Evolutionary conservation across 257 asterid genomes (phyloP), one percentile per base, ranked within the genome.

Genomic region (Echites panduratus): DNA sequence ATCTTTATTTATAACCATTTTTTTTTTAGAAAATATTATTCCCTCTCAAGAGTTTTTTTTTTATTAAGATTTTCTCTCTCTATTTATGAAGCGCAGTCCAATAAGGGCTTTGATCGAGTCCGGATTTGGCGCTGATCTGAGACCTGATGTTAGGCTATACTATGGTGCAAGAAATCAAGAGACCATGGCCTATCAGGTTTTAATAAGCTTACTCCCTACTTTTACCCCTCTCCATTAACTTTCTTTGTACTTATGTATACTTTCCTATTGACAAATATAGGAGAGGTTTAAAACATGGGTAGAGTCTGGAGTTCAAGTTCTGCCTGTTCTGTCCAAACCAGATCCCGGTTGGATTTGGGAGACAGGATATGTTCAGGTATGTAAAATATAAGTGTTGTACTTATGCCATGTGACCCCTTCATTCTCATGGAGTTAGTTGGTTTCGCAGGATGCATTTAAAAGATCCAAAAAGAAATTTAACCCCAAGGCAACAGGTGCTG

Each of bases 171-270:
- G 96, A 75, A 91, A 86, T 80, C 93, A 91, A 71, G 58, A 76
- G 44, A 85, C 91, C 66, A 93, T 93, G 97, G 97, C 97, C 9
- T 93, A 89, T 82, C 91, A 85, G 96, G 97, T 89, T 48, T 58
- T 29, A 24, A 20, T 35, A n/a, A n/a, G n/a, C 53, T 38, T 79
- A 56, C 77, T 80, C 71, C 82, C 77, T 70, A 52, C 24, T 52
- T 20, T 57, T 57, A 20, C 57, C 26, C 12, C 27, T 49, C 24
- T 53, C 29, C 32, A n/a, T n/a, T n/a, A n/a, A n/a, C n/a, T n/a
- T n/a, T n/a, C n/a, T n/a, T n/a, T n/a, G n/a, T n/a, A n/a, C n/a
- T n/a, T n/a, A n/a, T 45, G 29, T 41, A 59, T 32, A 32, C 45
- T 59, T 71, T 49, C 64, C 32, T 50, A 53, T 24, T 72, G 57